A percentile compares a stretch with the other conserved stretches of the same genome.
Conservation (phyloP, 768 basidiomycete genomes). For the Suillus hirtellus region DNA sequence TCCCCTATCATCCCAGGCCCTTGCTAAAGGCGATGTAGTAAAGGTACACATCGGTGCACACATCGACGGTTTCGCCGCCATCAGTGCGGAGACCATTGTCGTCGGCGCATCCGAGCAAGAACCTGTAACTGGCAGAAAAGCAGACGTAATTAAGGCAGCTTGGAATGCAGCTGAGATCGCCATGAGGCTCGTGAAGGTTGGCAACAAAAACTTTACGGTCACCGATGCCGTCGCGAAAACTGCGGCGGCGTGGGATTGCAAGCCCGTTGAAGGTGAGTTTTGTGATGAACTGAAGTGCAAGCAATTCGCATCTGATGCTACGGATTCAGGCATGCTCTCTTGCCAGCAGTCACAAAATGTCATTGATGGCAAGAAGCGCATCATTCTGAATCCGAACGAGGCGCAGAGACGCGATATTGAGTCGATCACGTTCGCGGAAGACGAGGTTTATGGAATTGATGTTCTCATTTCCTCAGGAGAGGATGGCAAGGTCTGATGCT, state of each 20-base stretch:
- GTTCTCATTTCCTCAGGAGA: slow-evolving; percentile 84
- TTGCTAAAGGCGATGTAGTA: slow-evolving; percentile 88
- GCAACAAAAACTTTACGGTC: slow-evolving; percentile 93
- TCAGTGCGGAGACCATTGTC: slow-evolving; percentile 91
- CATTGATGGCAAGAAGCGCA: slow-evolving; percentile 94
- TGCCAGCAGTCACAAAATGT: slow-evolving; percentile 94
- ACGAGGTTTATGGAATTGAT: slow-evolving; percentile 95
- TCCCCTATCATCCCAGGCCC: slow-evolving; percentile 61
- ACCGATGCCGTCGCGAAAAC: slow-evolving; percentile 83
- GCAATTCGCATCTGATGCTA: background rate
- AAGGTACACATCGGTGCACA: slow-evolving; percentile 97
- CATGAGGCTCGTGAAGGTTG: slow-evolving; percentile 87
- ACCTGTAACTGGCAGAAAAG: slow-evolving; percentile 82
- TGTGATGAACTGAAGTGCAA: background rate
- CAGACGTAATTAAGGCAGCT: slow-evolving; percentile 92
- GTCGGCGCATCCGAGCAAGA: slow-evolving; percentile 73
- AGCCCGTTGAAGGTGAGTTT: slow-evolving; percentile 86
- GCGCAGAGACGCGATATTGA: slow-evolving; percentile 86
- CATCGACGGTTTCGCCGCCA: slow-evolving; percentile 94
- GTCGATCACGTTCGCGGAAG: slow-evolving; percentile 82
- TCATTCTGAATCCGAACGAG: slow-evolving; percentile 88
- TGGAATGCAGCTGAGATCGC: slow-evolving; percentile 92
- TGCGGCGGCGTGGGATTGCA: slow-evolving; percentile 75
- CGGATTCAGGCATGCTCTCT: slow-evolving; percentile 78
- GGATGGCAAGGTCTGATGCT: slow-evolving; percentile 76